Base-by-base conservation (phyloP, 140 eudicot genomes). In the Flaveria floridana region DNA sequence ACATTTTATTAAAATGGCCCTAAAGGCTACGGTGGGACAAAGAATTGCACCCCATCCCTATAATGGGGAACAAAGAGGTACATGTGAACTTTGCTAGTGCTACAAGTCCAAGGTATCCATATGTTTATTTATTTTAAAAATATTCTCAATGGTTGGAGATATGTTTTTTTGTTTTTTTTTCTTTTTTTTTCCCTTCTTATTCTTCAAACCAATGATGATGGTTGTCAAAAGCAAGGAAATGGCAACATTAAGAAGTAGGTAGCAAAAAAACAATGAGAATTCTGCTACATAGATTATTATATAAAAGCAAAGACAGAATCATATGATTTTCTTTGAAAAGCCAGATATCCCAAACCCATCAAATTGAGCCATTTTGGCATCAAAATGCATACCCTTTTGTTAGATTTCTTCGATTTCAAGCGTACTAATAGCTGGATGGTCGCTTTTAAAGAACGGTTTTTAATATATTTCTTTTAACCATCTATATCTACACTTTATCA, bases 91-190 rank as follows among this genome's bases (percentile, higher is more conserved):
- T 59, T 30, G 50, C 72, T 80, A 74, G 76, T 80, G 84, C 68
- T 74, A 75, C 68, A 68, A 80, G 76, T 80, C 84, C 80, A 74
- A 75, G 84, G 84, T 80, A 80, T 80, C 84, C 76, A 80, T 68
- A 74, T 80, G 80, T 68, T 80, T 58, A 71, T 62, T 16, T 62
- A 23, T 50, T 50, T 11, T 78, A 15, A 23, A 52, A 8, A 50
- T 47, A 64, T 75, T 61, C 39, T 63, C 66, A 71, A 58, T 67
- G 76, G 80, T 80, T 80, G 80, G 79, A 68, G 76, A 37, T 20
- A 80, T 48, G 53, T 50, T 52, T 59, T 6, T 61, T 21, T 50
- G 12, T 47, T 16, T 73, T 7, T 28, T 28, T 10, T 16, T 73
- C 23, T 21, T 48, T 44, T 50, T 52, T 28, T 11, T 16, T 73